phyloP scores from a whole-genome alignment of 1,284 basidiomycete genomes.

The Puccinia coronata region DNA sequence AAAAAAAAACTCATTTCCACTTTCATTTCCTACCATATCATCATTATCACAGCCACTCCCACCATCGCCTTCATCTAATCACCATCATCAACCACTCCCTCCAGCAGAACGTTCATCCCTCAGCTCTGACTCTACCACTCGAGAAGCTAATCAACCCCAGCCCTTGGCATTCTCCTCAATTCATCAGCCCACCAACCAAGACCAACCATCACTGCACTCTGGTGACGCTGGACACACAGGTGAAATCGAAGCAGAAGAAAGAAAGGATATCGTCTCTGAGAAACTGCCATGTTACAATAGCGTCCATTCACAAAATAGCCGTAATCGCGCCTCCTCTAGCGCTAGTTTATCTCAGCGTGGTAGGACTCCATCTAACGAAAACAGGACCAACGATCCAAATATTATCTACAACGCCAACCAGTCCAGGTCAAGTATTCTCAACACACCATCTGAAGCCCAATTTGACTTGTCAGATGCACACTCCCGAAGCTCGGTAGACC shows the following conservation, averaged over 20 bases:
- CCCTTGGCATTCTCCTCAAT: neutral
- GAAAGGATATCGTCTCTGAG: constrained; percentile 25
- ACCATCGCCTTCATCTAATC: neutral
- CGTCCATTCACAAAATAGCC: constrained; percentile 17
- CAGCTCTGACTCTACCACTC: constrained; percentile 34
- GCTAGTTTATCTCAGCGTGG: constrained; percentile 5
- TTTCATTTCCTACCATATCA: neutral
- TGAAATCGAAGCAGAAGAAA: constrained; percentile 16
- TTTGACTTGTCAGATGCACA: neutral
- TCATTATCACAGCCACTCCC: neutral
- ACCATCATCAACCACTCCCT: neutral
- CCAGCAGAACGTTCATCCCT: constrained; percentile 19
- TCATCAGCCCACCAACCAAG: neutral
- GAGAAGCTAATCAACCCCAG: neutral
- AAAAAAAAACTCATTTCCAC: neutral
- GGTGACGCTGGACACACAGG: neutral
- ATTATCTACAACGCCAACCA: constrained; percentile 6
- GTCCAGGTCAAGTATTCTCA: neutral
- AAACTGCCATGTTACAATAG: neutral
- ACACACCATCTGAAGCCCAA: neutral
- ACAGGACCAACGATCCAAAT: constrained; percentile 8
- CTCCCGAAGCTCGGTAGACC: neutral
- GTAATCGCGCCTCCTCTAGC: constrained; percentile 25
- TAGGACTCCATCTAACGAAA: constrained; percentile 19
- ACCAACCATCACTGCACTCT: neutral